A percentile compares a stretch with the other conserved stretches of the same genome.
Conservation (phyloP, 495 filamentous ascomycete species). For the Aspergillus taichungensis region DNA sequence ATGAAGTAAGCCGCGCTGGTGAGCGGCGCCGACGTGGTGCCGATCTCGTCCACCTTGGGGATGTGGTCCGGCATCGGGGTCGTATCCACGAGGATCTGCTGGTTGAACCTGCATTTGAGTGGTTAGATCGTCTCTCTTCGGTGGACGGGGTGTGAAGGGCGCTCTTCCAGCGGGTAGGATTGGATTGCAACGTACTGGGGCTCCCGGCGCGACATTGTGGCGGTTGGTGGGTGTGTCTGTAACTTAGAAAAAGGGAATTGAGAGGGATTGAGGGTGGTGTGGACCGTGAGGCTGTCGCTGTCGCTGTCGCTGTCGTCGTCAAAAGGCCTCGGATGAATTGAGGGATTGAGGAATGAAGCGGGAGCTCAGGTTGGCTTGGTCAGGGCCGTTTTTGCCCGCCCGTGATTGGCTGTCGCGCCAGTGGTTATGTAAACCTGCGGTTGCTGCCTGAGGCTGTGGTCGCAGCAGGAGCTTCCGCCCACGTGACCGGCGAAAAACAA, state of each 20-base stretch:
- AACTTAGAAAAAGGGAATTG: slow-evolving; percentile 9
- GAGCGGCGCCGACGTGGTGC: slow-evolving; percentile 82
- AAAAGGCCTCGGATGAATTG: too few relatives aligned
- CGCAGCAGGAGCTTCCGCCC: neutral
- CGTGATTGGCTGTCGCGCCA: slow-evolving; percentile 9
- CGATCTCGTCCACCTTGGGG: slow-evolving; percentile 85
- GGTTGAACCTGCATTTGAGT: slow-evolving; percentile 67
- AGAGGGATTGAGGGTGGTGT: slow-evolving; percentile 15
- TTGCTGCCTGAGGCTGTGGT: slow-evolving; percentile 8
- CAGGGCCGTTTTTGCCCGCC: slow-evolving; percentile 12
- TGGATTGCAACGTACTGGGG: slow-evolving; percentile 30
- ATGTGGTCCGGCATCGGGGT: slow-evolving; percentile 89
- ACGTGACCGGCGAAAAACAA: slow-evolving; percentile 10
- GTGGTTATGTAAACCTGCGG: slow-evolving; percentile 3
- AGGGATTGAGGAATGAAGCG: too few relatives aligned
- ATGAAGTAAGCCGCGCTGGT: slow-evolving; percentile 95
- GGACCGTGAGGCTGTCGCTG: slow-evolving; percentile 3
- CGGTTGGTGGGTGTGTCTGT: slow-evolving; percentile 19
- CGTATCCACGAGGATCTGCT: slow-evolving; percentile 85
- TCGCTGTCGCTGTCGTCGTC: too few relatives aligned
- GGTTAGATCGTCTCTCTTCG: neutral
- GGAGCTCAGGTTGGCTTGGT: too few relatives aligned
- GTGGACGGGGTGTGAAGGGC: too few relatives aligned
- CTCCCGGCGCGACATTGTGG: slow-evolving; percentile 43
- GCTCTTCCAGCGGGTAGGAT: neutral